Conservation (phyloP, 306 rosid species). For the Dicorynia guianensis region DNA sequence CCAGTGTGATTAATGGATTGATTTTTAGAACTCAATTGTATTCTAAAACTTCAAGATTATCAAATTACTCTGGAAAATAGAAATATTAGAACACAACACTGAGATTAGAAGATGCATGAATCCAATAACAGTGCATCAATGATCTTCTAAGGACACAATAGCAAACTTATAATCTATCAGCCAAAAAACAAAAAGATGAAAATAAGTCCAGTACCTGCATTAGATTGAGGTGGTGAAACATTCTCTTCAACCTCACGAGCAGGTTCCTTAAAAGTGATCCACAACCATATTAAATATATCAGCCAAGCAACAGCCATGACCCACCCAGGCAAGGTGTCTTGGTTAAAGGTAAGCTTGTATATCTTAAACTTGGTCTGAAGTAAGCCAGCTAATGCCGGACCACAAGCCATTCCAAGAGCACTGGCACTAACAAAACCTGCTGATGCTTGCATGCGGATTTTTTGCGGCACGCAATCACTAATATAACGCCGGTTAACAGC, state of each 20-base stretch:
- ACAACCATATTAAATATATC: slow-evolving; percentile 80
- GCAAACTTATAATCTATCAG: slow-evolving; percentile 15
- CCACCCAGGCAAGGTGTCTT: slow-evolving; percentile 95
- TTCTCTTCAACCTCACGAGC: slow-evolving; percentile 58
- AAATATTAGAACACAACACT: slow-evolving; percentile 5
- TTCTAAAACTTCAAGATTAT: neutral
- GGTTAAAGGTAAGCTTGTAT: slow-evolving; percentile 82
- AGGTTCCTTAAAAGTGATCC: slow-evolving; percentile 90
- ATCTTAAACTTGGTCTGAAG: slow-evolving; percentile 85
- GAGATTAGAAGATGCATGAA: slow-evolving; percentile 23
- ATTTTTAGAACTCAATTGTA: neutral
- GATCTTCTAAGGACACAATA: slow-evolving; percentile 15
- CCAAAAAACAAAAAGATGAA: slow-evolving; percentile 27
- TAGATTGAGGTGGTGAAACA: slow-evolving; percentile 53
- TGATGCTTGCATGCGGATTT: slow-evolving; percentile 94
- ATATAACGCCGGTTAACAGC: slow-evolving; percentile 98
- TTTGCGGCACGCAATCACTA: slow-evolving; percentile 93
- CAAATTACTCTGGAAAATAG: neutral
- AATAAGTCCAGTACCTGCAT: slow-evolving; percentile 62
- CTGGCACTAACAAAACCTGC: slow-evolving; percentile 99
- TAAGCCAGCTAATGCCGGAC: slow-evolving; percentile 96
- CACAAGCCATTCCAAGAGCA: slow-evolving; percentile 99
- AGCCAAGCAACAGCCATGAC: slow-evolving; percentile 95
- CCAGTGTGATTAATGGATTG: slow-evolving; percentile 1
- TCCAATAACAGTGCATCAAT: neutral